Evolutionary conservation across 108 stramenopile genomes (phyloP).

Genomic region (Stephanodiscus triporus): DNA sequence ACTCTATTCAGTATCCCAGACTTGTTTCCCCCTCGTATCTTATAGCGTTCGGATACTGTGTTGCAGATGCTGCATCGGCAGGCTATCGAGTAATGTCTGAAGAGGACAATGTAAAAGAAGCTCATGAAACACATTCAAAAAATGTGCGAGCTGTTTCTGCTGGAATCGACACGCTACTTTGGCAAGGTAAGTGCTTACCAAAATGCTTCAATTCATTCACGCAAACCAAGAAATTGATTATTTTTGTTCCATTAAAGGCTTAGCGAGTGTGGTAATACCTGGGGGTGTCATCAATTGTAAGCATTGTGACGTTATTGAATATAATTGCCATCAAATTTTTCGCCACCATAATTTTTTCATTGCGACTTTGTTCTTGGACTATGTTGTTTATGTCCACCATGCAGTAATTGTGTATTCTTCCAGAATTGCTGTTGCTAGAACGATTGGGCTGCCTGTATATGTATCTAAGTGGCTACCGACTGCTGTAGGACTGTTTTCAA

Average conservation of each 20-base stretch:
- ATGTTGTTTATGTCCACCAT: not conserved
- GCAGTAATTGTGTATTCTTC: conserved; percentile 66
- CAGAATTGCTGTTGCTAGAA: conserved; percentile 58
- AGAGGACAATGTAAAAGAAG: conserved; percentile 10
- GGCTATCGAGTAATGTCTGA: conserved; percentile 57
- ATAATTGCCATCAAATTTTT: too few species aligned
- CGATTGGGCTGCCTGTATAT: conserved; percentile 54
- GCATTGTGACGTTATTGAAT: too few species aligned
- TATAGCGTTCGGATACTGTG: conserved; percentile 81
- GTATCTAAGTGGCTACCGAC: conserved; percentile 78
- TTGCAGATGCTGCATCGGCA: conserved; percentile 67
- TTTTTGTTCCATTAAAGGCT: conserved; percentile 11
- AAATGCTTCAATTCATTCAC: not conserved
- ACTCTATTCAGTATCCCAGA: conserved; percentile 57
- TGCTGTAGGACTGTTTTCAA: conserved; percentile 60
- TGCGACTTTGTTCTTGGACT: not conserved
- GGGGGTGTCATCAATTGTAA: conserved; percentile 70
- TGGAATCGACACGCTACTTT: conserved; percentile 61
- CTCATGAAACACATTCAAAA: conserved; percentile 26
- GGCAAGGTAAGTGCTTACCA: conserved; percentile 28
- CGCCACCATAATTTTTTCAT: not conserved
- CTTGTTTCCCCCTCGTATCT: conserved; percentile 74
- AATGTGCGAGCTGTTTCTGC: conserved; percentile 53
- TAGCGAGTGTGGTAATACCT: conserved; percentile 79
- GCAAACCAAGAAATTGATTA: not conserved